A percentile compares a stretch with the other conserved stretches of the same genome.
Evolutionary conservation across 2,329 filamentous ascomycete species (phyloP).

Genomic region (Curvularia lunata): DNA sequence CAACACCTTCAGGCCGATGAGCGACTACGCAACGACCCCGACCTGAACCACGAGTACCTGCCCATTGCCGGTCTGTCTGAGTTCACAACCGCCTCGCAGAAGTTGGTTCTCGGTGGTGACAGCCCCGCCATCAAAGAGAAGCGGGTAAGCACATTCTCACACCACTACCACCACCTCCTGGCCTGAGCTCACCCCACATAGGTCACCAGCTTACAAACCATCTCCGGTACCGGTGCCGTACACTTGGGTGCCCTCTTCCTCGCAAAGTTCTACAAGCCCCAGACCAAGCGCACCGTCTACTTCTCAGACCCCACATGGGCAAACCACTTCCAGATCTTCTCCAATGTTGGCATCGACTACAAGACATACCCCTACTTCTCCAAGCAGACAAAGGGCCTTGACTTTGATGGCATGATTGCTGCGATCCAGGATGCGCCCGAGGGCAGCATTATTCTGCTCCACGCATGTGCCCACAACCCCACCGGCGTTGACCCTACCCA

Average conservation of each 20-base stretch:
- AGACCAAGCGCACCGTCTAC: conserved; percentile 77
- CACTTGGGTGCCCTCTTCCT: conserved; percentile 95
- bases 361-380: conserved; percentile 94
- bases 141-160: conserved; percentile 60
- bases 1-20: conserved; percentile 76
- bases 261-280: conserved; percentile 78
- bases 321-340: conserved; percentile 98
- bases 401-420: conserved; percentile 86
- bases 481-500: conserved; percentile 94
- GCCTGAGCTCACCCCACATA: conserved; percentile 45
- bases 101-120: conserved; percentile 80
- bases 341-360: conserved; percentile 80
- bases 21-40: conserved; percentile 83
- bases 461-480: conserved; percentile 97
- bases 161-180: conserved; percentile 26
- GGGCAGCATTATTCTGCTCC: conserved; percentile 85
- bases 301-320: conserved; percentile 96
- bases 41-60: conserved; percentile 97
- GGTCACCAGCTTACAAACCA: conserved; percentile 84
- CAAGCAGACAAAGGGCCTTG: conserved; percentile 84
- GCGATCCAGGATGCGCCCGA: conserved; percentile 72
- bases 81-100: conserved; percentile 89
- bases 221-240: conserved; percentile 95
- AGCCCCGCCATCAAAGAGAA: conserved; percentile 85
- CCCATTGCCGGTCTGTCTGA: conserved; percentile 87